Evolutionary conservation across 495 filamentous ascomycete genomes (phyloP), one percentile per base, ranked within the genome.

Genomic region (Neohortaea acidophila): DNA sequence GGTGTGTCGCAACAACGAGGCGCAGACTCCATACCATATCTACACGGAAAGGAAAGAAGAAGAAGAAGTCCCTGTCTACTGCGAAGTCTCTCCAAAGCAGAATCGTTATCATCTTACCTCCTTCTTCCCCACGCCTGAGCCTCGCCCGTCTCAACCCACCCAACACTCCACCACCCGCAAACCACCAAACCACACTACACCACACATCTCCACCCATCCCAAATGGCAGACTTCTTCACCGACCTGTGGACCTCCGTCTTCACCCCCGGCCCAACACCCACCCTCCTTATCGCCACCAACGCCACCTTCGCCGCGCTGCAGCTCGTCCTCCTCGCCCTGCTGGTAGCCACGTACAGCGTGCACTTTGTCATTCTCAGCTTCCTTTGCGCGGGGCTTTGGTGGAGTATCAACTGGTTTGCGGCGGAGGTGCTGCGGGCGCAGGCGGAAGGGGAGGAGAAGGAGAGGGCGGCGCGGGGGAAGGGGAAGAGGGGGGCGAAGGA

Each of bases 321-420:
- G 51, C 24, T 76, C 28, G 65, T 92, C 21, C 73, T 97, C 43
- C 58, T 85, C 44, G 51, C 58, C 21, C 77, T 97, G 35, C 71
- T 94, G 24, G 43, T 83, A 38, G 79, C 73, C 22, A 97, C 89
- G 4, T 74, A 77, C 59, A 89, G 80, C 61, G 65, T 87, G 20
- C 89, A 97, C 64, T 96, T 96, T 50, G 48, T 82, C 36, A 65
- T 82, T 35, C 67, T 97, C 4, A 89, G 81, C 5, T 54, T 73
- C 33, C 62, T 97, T 7, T 81, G 73, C 26, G 84, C 60, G 1
- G 79, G 81, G 0, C 68, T 97, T 18, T 97, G 89, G 89, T 80
- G 69, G 59, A 72, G 76, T 15, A 92, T 97, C 59, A 94, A 94
- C 61, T 97, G 89, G 89, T 97, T 97, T 52, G 83, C 84, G 27